A percentile compares a stretch with the other conserved stretches of the same genome.
phyloP scores from a whole-genome alignment of 176 grass and related monocot species.

The Tillandsia leiboldiana region DNA sequence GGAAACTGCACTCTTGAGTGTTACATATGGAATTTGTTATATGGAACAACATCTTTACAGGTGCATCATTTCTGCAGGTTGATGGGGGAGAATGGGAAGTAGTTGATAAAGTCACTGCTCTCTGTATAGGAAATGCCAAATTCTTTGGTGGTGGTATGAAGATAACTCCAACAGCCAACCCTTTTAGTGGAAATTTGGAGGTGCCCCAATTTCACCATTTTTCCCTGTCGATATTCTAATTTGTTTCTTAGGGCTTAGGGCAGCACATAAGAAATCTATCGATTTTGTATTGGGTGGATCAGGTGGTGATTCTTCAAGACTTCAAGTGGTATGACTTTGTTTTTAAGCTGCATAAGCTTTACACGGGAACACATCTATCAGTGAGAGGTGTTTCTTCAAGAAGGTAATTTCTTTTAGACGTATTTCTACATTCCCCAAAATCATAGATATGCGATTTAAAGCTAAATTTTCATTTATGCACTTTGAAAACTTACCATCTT shows the following conservation, averaged over 20 bases:
- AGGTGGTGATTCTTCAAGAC: slow-evolving; percentile 86
- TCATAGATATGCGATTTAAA: no score
- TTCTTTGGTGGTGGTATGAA: slow-evolving; percentile 95
- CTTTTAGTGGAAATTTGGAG: slow-evolving; percentile 66
- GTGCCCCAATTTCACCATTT: slow-evolving; percentile 21
- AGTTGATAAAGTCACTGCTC: slow-evolving; percentile 58
- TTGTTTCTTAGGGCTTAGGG: neutral
- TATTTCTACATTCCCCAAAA: neutral
- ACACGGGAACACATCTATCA: slow-evolving; percentile 65
- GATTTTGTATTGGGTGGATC: slow-evolving; percentile 2
- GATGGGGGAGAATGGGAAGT: slow-evolving; percentile 73
- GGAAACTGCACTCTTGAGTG: no score
- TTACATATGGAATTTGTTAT: neutral
- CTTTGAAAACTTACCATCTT: no score
- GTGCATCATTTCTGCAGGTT: slow-evolving; percentile 35
- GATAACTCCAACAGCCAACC: slow-evolving; percentile 80
- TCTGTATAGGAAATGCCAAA: slow-evolving; percentile 89
- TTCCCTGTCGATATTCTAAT: slow-evolving; percentile 10
- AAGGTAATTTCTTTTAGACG: slow-evolving; percentile 34
- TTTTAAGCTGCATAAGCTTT: slow-evolving; percentile 77
- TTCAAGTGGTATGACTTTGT: slow-evolving; percentile 91
- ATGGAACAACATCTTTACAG: neutral
- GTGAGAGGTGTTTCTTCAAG: slow-evolving; percentile 55
- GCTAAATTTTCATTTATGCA: no score
- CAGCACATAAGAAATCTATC: neutral